Evolutionary conservation across 2,329 filamentous ascomycete species (phyloP).

Genomic region (Colletotrichum gloeosporioides): DNA sequence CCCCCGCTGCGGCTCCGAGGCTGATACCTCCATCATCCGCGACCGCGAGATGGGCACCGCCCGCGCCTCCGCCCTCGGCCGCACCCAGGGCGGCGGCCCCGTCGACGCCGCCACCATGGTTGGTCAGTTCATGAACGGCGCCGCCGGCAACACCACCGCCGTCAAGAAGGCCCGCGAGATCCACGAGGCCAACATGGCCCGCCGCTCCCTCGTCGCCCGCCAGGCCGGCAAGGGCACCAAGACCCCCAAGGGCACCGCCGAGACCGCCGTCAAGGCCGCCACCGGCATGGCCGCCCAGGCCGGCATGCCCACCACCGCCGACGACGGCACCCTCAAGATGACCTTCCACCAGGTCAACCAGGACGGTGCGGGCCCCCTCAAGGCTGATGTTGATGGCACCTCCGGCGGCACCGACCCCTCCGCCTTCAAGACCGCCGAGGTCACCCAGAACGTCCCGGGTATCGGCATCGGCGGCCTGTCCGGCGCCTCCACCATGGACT

Average conservation of each 20-base stretch:
- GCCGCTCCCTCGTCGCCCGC: conserved; percentile 14
- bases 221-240: conserved; percentile 20
- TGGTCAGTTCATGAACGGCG: conserved; percentile 60
- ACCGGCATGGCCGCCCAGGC: conserved; percentile 68
- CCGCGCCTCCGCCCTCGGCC: conserved; percentile 64
- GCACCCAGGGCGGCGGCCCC: conserved; percentile 63
- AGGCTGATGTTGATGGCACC: conserved; percentile 63
- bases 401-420: conserved; percentile 65
- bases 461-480: conserved; percentile 61
- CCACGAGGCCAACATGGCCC: conserved; percentile 45
- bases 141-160: conserved; percentile 39
- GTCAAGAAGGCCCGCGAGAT: conserved; percentile 43
- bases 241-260: conserved; percentile 35
- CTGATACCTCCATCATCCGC: conserved; percentile 72
- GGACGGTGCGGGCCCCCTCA: conserved; percentile 69
- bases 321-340: conserved; percentile 70
- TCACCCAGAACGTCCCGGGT: conserved; percentile 67
- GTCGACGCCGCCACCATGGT: conserved; percentile 64
- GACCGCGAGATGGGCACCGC: conserved; percentile 59
- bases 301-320: conserved; percentile 69
- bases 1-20: conserved; percentile 66
- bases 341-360: conserved; percentile 75
- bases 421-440: conserved; percentile 64
- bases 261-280: conserved; percentile 58
- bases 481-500: conserved; percentile 64